Evolutionary conservation across 805 yeast species (phyloP), one percentile per base, ranked within the genome.

Genomic region (Candida golubevii): DNA sequence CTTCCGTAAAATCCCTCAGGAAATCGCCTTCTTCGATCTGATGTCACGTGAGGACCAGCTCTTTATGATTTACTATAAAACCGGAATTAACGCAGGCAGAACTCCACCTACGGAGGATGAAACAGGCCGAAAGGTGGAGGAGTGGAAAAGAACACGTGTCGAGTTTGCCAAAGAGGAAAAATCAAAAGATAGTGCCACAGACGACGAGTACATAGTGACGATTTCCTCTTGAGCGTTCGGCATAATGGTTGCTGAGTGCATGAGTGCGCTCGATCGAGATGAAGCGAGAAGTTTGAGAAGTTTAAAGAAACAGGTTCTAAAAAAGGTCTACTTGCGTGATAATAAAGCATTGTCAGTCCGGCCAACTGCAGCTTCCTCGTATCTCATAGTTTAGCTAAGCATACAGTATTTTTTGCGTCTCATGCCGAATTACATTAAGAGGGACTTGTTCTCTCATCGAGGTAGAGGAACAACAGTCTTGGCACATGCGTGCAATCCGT

Each of bases 401-500:
- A n/a, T 6, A 18, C 27, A 15, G 12, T 6, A 10, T 6, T 29
- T 29, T 29, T 29, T 12, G 4, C 32, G 10, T 12, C n/a, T 12
- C 37, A 63, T 75, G 79, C 66, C 58, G 43, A 57, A 39, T 12
- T 81, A 83, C 59, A 62, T 75, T 31, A 66, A 69, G 35, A 88
- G 88, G 0, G 85, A 84, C 53, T 58, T 84, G 8, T 81, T 84
- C 50, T 31, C 61, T 59, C 60, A 61, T 50, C 51, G 61, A 0
- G 46, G 53, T 5, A 34, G 43, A 3, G 42, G 46, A 2, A 40
- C 45, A 1, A 58, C 80, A 0, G 66, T 85, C 2, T 59, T 87
- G 5, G 85, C 85, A 1, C 96, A 88, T 59, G 80, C 95, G 0
- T 88, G 96, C 57, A 88, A 88, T 58, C 80, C 88, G 33, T 68